Evolutionary conservation across 495 filamentous ascomycete genomes (phyloP).

Genomic region (Wilcoxina mikolae): DNA sequence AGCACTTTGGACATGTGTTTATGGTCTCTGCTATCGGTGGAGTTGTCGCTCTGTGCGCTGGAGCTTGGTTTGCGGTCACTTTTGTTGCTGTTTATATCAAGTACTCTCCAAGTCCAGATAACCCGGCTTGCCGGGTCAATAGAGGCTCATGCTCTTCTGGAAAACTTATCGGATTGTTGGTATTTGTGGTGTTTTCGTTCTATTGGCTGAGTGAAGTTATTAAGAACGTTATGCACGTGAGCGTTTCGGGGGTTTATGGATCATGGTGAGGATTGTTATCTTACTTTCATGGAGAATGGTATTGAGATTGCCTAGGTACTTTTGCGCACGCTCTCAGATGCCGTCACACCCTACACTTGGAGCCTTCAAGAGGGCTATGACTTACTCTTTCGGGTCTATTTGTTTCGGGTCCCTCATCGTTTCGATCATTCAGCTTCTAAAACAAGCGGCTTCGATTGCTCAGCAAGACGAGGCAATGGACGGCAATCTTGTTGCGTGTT

Average conservation of each 20-base stretch:
- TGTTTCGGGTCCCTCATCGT: constrained; percentile 71
- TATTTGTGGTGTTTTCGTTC: constrained; percentile 75
- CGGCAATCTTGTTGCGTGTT: constrained; percentile 53
- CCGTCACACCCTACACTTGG: constrained; percentile 64
- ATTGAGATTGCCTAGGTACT: constrained; percentile 46
- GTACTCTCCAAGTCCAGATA: constrained; percentile 50
- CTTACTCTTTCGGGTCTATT: constrained; percentile 86
- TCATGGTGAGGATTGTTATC: constrained; percentile 35
- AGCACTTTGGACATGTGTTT: constrained; percentile 70
- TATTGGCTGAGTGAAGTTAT: constrained; percentile 89
- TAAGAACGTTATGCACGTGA: constrained; percentile 83
- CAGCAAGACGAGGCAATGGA: constrained; percentile 46
- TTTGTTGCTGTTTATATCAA: constrained; percentile 60
- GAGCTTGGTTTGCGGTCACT: constrained; percentile 47
- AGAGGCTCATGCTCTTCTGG: constrained; percentile 56
- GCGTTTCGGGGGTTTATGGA: constrained; percentile 75
- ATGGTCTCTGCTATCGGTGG: constrained; percentile 69
- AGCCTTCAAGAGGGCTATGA: constrained; percentile 58
- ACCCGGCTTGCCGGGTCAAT: constrained; percentile 49
- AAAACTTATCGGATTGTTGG: constrained; percentile 68
- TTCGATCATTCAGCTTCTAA: constrained; percentile 70
- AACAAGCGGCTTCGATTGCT: constrained; percentile 61
- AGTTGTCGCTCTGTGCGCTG: constrained; percentile 55
- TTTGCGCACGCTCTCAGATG: constrained; percentile 50
- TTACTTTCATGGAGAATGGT: not conserved